phyloP scores from a whole-genome alignment of 1,284 basidiomycete species.

The Sanghuangporus weigelae region DNA sequence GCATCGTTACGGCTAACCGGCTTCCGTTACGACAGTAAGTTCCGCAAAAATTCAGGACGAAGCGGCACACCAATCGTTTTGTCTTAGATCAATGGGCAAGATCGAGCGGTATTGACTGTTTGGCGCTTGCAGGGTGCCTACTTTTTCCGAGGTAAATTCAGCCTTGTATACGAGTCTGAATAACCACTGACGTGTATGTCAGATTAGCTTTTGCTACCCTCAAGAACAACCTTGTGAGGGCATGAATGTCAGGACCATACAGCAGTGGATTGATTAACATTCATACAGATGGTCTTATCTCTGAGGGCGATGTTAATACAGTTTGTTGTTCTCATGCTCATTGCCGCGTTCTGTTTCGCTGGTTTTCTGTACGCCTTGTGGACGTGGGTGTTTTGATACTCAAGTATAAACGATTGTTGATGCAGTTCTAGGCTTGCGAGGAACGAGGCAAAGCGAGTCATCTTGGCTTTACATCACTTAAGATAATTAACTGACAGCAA shows the following conservation, averaged over 20 bases:
- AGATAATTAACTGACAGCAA: neutral
- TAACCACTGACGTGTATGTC: neutral
- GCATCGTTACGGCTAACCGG: constrained; percentile 70
- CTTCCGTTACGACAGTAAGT: constrained; percentile 53
- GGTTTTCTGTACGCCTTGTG: constrained; percentile 90
- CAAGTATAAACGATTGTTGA: constrained; percentile 12
- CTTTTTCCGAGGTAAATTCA: constrained; percentile 73
- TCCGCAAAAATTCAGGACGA: neutral
- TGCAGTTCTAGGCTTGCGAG: constrained; percentile 45
- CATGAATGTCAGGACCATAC: neutral
- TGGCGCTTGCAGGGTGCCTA: constrained; percentile 77
- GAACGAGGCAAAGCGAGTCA: constrained; percentile 47
- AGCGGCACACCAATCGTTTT: neutral
- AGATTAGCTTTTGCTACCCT: constrained; percentile 85
- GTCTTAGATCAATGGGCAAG: constrained; percentile 53
- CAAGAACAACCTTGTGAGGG: constrained; percentile 69
- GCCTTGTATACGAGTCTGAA: neutral
- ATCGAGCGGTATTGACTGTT: constrained; percentile 61
- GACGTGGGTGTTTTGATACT: constrained; percentile 53
- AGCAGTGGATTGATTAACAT: neutral
- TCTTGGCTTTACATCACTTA: neutral
- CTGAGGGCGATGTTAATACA: constrained; percentile 78
- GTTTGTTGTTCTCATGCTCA: constrained; percentile 75
- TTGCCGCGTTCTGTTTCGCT: constrained; percentile 85
- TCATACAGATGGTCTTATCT: constrained; percentile 57